A percentile compares a stretch with the other conserved stretches of the same genome.
These are phyloP conservation scores for Orbilia quercus DNA, from an alignment of 2,329 filamentous ascomycete genomes.

Conservation along the genomic window DNA sequence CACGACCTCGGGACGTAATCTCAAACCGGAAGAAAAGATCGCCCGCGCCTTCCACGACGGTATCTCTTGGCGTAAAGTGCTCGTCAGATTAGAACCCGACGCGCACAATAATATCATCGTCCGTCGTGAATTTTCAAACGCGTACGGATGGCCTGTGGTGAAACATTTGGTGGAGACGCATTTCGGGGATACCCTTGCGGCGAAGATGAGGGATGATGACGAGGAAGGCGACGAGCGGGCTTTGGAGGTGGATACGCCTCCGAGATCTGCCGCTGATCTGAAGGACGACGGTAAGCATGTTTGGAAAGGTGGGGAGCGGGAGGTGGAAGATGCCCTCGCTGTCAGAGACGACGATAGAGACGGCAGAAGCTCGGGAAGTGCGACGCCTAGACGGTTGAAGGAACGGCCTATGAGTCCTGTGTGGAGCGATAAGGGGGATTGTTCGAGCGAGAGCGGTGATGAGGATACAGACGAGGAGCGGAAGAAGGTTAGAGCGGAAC, in stretches of 20 bases:
- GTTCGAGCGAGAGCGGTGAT: conserved; percentile 38
- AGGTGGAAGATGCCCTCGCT: conserved; percentile 45
- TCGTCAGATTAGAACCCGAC: conserved; percentile 94
- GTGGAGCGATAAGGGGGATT: conserved; percentile 49
- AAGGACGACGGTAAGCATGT: conserved; percentile 7
- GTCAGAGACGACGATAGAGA: conserved; percentile 29
- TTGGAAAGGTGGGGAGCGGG: conserved; percentile 47
- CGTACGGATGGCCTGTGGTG: conserved; percentile 95
- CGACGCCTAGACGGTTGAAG: conserved; percentile 10
- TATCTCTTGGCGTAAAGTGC: conserved; percentile 93
- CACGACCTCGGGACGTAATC: conserved; percentile 62
- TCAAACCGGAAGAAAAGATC: conserved; percentile 98
- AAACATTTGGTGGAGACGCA: conserved; percentile 95
- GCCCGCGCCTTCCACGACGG: conserved; percentile 92
- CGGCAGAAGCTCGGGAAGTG: conserved; percentile 34
- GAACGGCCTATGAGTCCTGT: conserved; percentile 50
- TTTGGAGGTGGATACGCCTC: conserved; percentile 38
- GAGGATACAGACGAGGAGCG: conserved; percentile 32
- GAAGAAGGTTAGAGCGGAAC: conserved; percentile 34
- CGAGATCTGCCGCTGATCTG: conserved; percentile 1
- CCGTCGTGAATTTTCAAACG: conserved; percentile 94
- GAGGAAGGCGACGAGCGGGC: conserved; percentile 46
- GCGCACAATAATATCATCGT: conserved; percentile 99
- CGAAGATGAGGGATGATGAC: conserved; percentile 39
- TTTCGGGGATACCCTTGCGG: conserved; percentile 75